Evolutionary conservation across 345 rosid genomes (phyloP), one percentile per base, ranked within the genome.

Genomic region (Cardamine occulta): DNA sequence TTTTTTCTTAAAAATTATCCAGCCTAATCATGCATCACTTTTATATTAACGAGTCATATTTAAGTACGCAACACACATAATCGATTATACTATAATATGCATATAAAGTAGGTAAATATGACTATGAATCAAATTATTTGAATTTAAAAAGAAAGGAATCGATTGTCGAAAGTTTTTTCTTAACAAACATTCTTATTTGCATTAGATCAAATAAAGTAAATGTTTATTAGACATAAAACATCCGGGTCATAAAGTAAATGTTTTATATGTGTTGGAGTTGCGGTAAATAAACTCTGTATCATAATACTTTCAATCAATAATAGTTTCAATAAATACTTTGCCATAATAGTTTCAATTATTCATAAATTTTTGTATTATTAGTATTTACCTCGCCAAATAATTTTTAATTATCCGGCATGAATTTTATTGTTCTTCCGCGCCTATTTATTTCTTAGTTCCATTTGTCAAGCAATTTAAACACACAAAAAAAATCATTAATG

Each of bases 11-110:
- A 24, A 48, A 3, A 37, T 3, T 47, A 23, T 57, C 5, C 19
- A 45, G 24, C 44, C 35, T 47, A 66, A 74, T 68, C 39, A 45
- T 17, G 51, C 52, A 64, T 55, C 47, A 15, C 18, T 40, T 45
- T 64, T 45, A 24, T 56, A 44, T 56, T 19, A 52, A 37, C 37
- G 35, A 65, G 26, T 17, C 70, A 18, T 24, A 23, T n/a, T 26
- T 24, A n/a, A 53, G 24, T 23, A 37, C 17, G 7, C 39, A 67
- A 52, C 35, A 37, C 18, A 40, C 51, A 48, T 29, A 14, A 51
- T 53, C 6, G 15, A 35, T 39, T 23, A 19, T 68, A 9, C 7
- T 39, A 68, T 67, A 10, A 23, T 39, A 68, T 7, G 2, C 29
- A 53, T 54, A 39, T 54, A 39, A 19, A n/a, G 45, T 49, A 19